Percentiles rank a stretch among this genome's conserved stretches.
Conservation (phyloP, 2,329 filamentous ascomycete species). For the Triangularia verruculosa region DNA sequence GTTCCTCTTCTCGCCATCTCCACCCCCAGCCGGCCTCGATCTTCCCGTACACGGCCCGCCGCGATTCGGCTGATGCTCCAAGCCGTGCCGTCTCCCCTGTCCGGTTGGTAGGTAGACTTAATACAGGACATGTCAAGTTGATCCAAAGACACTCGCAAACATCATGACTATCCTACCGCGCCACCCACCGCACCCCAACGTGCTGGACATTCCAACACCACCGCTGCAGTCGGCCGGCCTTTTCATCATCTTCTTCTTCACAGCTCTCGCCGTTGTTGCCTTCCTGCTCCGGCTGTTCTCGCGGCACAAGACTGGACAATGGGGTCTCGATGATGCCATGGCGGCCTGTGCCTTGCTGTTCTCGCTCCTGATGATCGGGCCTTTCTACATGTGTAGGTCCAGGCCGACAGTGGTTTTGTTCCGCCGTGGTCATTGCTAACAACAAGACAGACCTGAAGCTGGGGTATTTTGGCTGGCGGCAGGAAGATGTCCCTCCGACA, state of each 20-base stretch:
- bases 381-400: conserved; percentile 22
- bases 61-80: not conserved
- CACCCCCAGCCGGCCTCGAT: not conserved
- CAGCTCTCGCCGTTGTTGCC: conserved; percentile 25
- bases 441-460: conserved; percentile 26
- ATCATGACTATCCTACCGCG: conserved; percentile 12
- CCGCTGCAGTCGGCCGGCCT: conserved; percentile 20
- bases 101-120: not conserved
- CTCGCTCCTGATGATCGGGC: conserved; percentile 23
- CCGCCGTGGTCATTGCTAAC: conserved; percentile 11
- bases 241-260: conserved; percentile 30
- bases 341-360: conserved; percentile 28
- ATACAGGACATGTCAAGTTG: not conserved
- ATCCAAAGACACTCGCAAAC: not conserved
- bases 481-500: conserved; percentile 18
- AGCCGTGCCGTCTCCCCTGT: not conserved
- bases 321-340: conserved; percentile 29
- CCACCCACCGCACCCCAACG: conserved; percentile 12
- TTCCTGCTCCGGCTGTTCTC: conserved; percentile 22
- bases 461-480: conserved; percentile 27
- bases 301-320: conserved; percentile 23
- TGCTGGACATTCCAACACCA: conserved; percentile 19
- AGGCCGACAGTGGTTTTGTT: not conserved
- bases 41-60: not conserved
- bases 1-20: not conserved